Conservation (phyloP, 495 filamentous ascomycete genomes). For the Aspergillus biplanus region DNA sequence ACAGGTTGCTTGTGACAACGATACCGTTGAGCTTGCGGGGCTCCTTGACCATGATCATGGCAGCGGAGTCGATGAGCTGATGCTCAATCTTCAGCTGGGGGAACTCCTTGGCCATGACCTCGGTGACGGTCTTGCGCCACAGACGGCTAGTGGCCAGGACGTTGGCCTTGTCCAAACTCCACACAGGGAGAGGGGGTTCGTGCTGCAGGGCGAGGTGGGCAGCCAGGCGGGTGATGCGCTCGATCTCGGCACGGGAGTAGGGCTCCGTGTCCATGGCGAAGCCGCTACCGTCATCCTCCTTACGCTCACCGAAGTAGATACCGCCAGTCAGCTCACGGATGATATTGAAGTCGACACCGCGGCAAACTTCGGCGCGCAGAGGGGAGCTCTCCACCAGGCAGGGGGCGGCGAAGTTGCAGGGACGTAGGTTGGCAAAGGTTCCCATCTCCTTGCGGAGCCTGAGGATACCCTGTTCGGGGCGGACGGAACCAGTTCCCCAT, state of each 20-base stretch:
- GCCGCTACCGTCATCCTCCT: conserved; percentile 76
- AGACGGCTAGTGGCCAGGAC: conserved; percentile 88
- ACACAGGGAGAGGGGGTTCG: conserved; percentile 80
- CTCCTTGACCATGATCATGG: conserved; percentile 98
- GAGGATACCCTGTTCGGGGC: conserved; percentile 94
- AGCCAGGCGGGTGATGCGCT: conserved; percentile 84
- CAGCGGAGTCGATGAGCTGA: conserved; percentile 93
- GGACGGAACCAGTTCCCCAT: conserved; percentile 91
- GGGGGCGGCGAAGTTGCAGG: conserved; percentile 94
- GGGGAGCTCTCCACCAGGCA: conserved; percentile 86
- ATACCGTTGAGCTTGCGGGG: conserved; percentile 89
- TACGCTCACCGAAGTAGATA: conserved; percentile 95
- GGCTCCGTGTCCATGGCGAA: conserved; percentile 87
- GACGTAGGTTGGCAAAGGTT: conserved; percentile 96
- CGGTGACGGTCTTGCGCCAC: conserved; percentile 86
- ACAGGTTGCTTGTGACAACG: conserved; percentile 91
- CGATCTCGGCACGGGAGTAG: conserved; percentile 85
- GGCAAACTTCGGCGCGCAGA: conserved; percentile 83
- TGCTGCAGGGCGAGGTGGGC: conserved; percentile 79
- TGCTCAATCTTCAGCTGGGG: conserved; percentile 82
- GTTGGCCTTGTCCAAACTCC: conserved; percentile 96
- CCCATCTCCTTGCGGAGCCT: conserved; percentile 90
- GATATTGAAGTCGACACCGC: conserved; percentile 90
- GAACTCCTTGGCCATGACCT: conserved; percentile 81
- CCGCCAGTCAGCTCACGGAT: conserved; percentile 94